A percentile compares a stretch with the other conserved stretches of the same genome.
Evolutionary conservation across 768 basidiomycete genomes (phyloP).

Genomic region (Russula earlei): DNA sequence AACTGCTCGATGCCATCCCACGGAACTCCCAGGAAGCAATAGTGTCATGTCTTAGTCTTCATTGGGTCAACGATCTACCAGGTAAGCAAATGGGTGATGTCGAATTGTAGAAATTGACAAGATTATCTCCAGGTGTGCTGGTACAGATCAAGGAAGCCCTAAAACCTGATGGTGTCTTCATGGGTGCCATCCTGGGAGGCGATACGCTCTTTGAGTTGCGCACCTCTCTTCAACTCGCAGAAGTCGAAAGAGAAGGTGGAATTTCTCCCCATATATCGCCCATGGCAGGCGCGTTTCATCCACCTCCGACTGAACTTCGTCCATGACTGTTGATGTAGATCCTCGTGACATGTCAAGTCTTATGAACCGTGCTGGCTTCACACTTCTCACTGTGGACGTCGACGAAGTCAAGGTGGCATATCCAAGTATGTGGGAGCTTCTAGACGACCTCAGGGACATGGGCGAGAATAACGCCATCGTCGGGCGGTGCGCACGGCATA

Average conservation of each 20-base stretch:
- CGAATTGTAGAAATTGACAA: not conserved
- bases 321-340: slow-evolving; percentile 38
- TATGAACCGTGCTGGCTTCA: slow-evolving; percentile 87
- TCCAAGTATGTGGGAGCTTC: slow-evolving; percentile 92
- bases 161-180: slow-evolving; percentile 85
- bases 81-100: slow-evolving; percentile 36
- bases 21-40: slow-evolving; percentile 83
- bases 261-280: slow-evolving; percentile 95
- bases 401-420: slow-evolving; percentile 89
- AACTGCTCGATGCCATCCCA: slow-evolving; percentile 52
- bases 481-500: slow-evolving; percentile 47
- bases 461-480: slow-evolving; percentile 91
- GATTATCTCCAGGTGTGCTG: slow-evolving; percentile 51
- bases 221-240: slow-evolving; percentile 87
- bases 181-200: slow-evolving; percentile 91
- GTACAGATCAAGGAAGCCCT: slow-evolving; percentile 81
- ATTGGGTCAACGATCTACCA: slow-evolving; percentile 97
- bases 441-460: slow-evolving; percentile 93
- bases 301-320: not conserved
- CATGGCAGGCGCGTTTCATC: slow-evolving; percentile 69
- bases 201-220: slow-evolving; percentile 93
- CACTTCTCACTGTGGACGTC: slow-evolving; percentile 85
- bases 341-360: slow-evolving; percentile 90
- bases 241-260: slow-evolving; percentile 89
- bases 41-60: slow-evolving; percentile 83